Evolutionary conservation across 2,329 filamentous ascomycete species (phyloP), one percentile per base, ranked within the genome.

Genomic region (Colletotrichum musae): DNA sequence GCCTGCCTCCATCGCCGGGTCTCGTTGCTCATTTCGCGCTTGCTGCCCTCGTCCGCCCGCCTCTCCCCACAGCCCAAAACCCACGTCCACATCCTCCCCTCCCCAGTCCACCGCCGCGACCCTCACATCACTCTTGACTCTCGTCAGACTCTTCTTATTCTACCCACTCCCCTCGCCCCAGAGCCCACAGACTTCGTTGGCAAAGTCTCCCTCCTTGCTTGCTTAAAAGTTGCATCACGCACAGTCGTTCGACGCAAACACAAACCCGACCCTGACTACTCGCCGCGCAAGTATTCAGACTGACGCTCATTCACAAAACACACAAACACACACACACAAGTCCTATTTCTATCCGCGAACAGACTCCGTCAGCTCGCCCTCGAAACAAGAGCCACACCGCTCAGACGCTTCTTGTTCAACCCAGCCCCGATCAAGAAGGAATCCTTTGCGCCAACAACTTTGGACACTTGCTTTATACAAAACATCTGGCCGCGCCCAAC

Each of bases 101-200:
- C 52, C 53, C 24, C 51, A 9, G 13, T 26, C 39, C 43, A 26
- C 48, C 52, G 21, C 47, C 57, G 43, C 52, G 39, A 16, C 16
- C 45, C 18, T 47, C 45, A 47, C 21, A 24, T 24, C 21, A 24
- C 21, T 24, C 21, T 24, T 24, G 21, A 24, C 45, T 47, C 15
- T 50, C 18, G 12, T 24, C 18, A 57, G 51, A 58, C 67, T 70
- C 64, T 70, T 70, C 64, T 70, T 70, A 67, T 70, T 70, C 68
- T 61, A 57, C 61, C 43, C 50, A 64, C 54, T 59, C 61, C 61
- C 60, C 52, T 36, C 32, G 32, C 51, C 57, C 52, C 32, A 52
- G 39, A 62, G 48, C 74, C 71, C 73, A 76, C 77, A 78, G 81
- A 77, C 86, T 87, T 87, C 86, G 86, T 87, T 87, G 86, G 86